These are phyloP conservation scores for Solanum clarkiae DNA, from an alignment of 257 asterid genomes.

Conservation along the genomic window DNA sequence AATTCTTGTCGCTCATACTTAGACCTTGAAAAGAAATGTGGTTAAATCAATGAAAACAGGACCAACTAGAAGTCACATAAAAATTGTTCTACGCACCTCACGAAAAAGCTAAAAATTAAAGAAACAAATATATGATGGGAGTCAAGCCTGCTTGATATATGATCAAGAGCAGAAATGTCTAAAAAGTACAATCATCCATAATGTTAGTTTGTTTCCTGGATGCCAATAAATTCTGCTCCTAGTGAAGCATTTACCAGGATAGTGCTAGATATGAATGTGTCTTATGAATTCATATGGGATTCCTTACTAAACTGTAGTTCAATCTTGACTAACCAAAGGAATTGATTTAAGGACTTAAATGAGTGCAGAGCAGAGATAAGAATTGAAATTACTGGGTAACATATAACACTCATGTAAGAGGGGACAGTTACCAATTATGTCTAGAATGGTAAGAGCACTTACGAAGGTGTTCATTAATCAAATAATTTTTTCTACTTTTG, in stretches of 20 bases:
- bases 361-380: background rate
- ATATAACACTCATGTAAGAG: background rate
- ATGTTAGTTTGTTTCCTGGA: background rate
- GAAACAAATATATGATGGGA: background rate
- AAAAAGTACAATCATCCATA: background rate
- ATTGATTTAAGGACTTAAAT: background rate
- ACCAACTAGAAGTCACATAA: background rate
- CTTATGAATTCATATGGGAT: background rate
- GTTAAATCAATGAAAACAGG: background rate
- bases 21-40: slow-evolving; percentile 33
- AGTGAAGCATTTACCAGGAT: background rate
- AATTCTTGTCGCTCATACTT: slow-evolving; percentile 89
- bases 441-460: background rate
- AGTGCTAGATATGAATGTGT: background rate
- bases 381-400: background rate
- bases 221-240: background rate
- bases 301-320: background rate
- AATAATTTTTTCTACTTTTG: background rate
- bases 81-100: background rate
- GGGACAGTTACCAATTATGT: background rate
- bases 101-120: background rate
- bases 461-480: background rate
- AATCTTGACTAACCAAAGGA: background rate
- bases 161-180: background rate
- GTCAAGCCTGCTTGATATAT: background rate